phyloP scores from a whole-genome alignment of 2,329 filamentous ascomycete genomes.

The Claviceps purpurea region DNA sequence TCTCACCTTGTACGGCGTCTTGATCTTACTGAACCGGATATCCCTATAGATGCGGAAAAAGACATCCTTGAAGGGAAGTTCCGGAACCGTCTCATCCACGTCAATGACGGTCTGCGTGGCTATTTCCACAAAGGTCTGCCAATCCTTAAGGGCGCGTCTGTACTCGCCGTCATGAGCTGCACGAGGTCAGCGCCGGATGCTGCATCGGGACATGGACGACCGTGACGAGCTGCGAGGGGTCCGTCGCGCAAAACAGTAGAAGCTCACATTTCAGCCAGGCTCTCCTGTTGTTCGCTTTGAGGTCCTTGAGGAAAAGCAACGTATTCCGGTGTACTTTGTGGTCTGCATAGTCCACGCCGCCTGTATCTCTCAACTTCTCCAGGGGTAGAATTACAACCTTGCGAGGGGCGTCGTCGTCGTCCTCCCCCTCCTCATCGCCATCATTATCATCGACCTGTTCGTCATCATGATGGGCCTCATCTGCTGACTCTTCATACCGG shows the following conservation, averaged over 20 bases:
- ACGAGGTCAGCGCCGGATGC: not conserved
- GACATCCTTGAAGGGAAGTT: conserved; percentile 74
- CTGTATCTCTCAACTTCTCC: conserved; percentile 21
- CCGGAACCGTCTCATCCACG: conserved; percentile 69
- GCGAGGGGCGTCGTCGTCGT: conserved; percentile 23
- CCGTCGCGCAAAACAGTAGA: not conserved
- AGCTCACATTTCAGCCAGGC: conserved; percentile 46
- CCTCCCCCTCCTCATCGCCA: not conserved
- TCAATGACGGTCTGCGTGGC: conserved; percentile 58
- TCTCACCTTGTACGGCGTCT: conserved; percentile 73
- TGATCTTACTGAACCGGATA: conserved; percentile 70
- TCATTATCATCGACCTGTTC: conserved; percentile 14
- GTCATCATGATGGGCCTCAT: conserved; percentile 14
- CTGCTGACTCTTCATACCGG: conserved; percentile 12
- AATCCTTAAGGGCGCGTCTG: conserved; percentile 65
- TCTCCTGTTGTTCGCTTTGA: conserved; percentile 46
- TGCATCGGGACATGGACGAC: not conserved
- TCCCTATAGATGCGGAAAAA: conserved; percentile 83
- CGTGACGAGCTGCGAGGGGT: no score
- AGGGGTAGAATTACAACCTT: conserved; percentile 23
- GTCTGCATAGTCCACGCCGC: conserved; percentile 33
- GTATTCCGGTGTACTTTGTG: conserved; percentile 44
- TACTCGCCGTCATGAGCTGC: conserved; percentile 70
- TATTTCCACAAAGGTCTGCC: conserved; percentile 62
- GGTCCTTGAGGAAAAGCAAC: conserved; percentile 40